These are phyloP conservation scores for Quercus mongolica DNA, from an alignment of 306 rosid genomes.

Conservation along the genomic window DNA sequence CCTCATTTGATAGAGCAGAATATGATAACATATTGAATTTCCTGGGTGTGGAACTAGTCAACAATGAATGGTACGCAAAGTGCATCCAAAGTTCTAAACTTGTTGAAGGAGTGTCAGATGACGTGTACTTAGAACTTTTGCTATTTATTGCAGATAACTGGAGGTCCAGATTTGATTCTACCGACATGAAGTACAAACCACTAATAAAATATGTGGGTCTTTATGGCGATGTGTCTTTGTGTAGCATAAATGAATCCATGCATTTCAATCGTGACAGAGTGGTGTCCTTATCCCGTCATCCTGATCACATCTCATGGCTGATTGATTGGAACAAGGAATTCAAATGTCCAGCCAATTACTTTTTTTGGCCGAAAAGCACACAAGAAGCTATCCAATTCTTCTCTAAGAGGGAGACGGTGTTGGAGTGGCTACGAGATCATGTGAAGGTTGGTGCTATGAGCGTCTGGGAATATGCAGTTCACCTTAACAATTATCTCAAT, in stretches of 20 bases:
- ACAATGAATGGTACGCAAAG: conserved; percentile 61
- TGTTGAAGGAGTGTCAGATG: conserved; percentile 50
- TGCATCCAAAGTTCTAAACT: conserved; percentile 60
- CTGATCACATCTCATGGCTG: neutral
- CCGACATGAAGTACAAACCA: conserved; percentile 29
- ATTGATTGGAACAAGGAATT: no score
- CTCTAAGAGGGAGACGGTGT: no score
- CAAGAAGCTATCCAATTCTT: no score
- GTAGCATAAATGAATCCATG: conserved; percentile 11
- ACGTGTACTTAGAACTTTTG: neutral
- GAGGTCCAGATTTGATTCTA: conserved; percentile 5
- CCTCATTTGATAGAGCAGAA: conserved; percentile 30
- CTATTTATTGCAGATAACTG: conserved; percentile 12
- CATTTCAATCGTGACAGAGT: neutral
- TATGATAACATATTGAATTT: conserved; percentile 40
- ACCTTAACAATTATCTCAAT: no score
- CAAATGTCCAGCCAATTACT: no score
- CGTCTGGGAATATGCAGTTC: no score
- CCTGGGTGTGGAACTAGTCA: conserved; percentile 44
- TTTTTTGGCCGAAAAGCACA: no score
- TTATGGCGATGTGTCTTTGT: no score
- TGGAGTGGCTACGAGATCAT: no score
- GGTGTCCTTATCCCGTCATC: conserved; percentile 24
- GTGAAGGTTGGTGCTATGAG: no score
- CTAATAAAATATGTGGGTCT: no score